Evolutionary conservation across 768 basidiomycete species (phyloP).

Genomic region (Termitomyces sp.): DNA sequence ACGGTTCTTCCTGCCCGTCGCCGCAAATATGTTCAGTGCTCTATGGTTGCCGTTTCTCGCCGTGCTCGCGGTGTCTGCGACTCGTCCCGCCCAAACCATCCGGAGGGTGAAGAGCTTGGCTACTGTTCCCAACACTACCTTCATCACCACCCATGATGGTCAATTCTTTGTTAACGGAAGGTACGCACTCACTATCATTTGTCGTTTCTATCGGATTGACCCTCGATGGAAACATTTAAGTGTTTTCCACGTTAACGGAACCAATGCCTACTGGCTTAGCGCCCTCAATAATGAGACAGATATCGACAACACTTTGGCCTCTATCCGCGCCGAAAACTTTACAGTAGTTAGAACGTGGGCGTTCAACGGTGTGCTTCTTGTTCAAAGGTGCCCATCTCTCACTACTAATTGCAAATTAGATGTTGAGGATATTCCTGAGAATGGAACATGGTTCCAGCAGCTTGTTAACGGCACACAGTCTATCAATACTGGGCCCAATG

Average conservation of each 20-base stretch:
- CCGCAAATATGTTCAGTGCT: constrained; percentile 27
- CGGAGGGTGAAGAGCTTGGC: constrained; percentile 18
- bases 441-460: constrained; percentile 62
- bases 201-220: constrained; percentile 1
- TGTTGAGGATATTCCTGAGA: constrained; percentile 43
- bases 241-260: constrained; percentile 30
- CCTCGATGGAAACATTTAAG: constrained; percentile 12
- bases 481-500: constrained; percentile 56
- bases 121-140: constrained; percentile 24
- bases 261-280: constrained; percentile 65
- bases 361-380: constrained; percentile 51
- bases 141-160: constrained; percentile 38
- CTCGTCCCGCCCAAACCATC: constrained; percentile 24
- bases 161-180: constrained; percentile 52
- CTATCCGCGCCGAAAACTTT: constrained; percentile 50
- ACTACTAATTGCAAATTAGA: constrained; percentile 23
- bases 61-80: constrained; percentile 28
- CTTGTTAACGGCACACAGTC: constrained; percentile 45
- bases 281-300: constrained; percentile 48
- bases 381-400: neutral
- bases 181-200: constrained; percentile 17
- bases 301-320: constrained; percentile 49
- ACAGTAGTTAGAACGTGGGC: constrained; percentile 65
- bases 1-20: constrained; percentile 14
- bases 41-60: constrained; percentile 23